Conservation (phyloP, 1,284 basidiomycete genomes). For the Malassezia caprae region DNA sequence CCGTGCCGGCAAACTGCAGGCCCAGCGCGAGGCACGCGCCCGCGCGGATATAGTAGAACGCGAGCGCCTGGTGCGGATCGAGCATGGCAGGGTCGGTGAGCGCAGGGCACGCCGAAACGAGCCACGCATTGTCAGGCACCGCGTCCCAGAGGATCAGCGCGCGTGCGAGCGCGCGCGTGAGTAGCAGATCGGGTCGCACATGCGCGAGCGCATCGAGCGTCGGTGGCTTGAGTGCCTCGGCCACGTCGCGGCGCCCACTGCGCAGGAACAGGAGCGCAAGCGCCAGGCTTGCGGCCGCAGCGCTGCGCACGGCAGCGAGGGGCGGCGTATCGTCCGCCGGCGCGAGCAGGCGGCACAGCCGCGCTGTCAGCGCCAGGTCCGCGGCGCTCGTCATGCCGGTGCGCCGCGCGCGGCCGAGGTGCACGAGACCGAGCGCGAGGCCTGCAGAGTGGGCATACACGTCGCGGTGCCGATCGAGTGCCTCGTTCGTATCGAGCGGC, state of each 20-base stretch:
- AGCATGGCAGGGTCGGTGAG: slow-evolving; percentile 7
- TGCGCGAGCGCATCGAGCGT: slow-evolving; percentile 66
- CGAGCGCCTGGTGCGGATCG: slow-evolving; percentile 26
- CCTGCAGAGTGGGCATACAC: slow-evolving; percentile 82
- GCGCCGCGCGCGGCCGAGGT: slow-evolving; percentile 61
- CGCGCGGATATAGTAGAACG: slow-evolving; percentile 49
- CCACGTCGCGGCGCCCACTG: slow-evolving; percentile 71
- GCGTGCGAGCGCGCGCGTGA: slow-evolving; percentile 68
- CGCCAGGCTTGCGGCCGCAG: slow-evolving; percentile 74
- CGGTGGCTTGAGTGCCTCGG: slow-evolving; percentile 72
- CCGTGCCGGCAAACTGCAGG: slow-evolving; percentile 73
- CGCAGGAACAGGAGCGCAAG: slow-evolving; percentile 84
- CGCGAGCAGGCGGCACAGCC: slow-evolving; percentile 25
- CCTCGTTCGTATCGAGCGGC: slow-evolving; percentile 2
- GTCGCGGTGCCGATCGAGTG: slow-evolving; percentile 54
- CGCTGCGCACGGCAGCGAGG: slow-evolving; percentile 45
- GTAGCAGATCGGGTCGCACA: slow-evolving; percentile 75
- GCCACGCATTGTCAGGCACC: slow-evolving; percentile 64
- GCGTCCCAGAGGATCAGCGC: slow-evolving; percentile 78
- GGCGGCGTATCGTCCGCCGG: slow-evolving; percentile 8
- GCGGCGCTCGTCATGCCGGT: slow-evolving; percentile 28
- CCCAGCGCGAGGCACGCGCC: slow-evolving; percentile 84
- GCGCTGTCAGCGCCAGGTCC: slow-evolving; percentile 29
- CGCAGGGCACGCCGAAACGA: slow-evolving; percentile 52
- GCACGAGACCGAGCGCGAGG: slow-evolving; percentile 85